Evolutionary conservation across 2,329 filamentous ascomycete species (phyloP), one percentile per base, ranked within the genome.

Genomic region (Botrytis byssoidea): DNA sequence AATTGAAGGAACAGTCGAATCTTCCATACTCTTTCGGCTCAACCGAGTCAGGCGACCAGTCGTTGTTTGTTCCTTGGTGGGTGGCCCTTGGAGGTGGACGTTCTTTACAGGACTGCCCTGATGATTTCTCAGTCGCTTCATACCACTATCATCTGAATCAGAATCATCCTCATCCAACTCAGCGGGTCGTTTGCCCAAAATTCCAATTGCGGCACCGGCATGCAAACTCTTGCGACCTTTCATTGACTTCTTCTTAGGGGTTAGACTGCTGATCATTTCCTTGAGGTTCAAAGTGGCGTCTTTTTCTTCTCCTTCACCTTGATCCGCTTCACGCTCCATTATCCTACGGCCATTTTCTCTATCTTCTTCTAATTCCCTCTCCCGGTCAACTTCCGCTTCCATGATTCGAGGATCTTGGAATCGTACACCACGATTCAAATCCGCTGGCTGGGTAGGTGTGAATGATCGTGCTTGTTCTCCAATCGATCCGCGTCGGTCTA

Each of bases 21-120:
- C 82, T 60, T 86, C 85, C 51, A 87, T 77, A 77, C 84, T 86
- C 77, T 83, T 86, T 40, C 83, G 83, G 60, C 83, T 80, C 37
- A 88, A 85, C 40, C 87, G 85, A 35, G 85, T 86, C 40, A 86
- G 79, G 37, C 89, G 88, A 32, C 91, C 90, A n/a, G 88, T 87
- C 0, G 86, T 89, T 1, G 86, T 89, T 79, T 93, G 90, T 63
- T 88, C 88, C 78, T 90, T 91, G 6, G 89, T 88, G 12, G 90
- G 90, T 22, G 91, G 92, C 68, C 90, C 90, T 77, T 90, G 90
- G 70, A 95, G 85, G 78, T 86, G 88, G 70, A 94, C 85, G 66
- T 89, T 92, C 83, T 95, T 95, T 75, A 95, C 92, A 1, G 92
- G 92, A 78, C 92, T 95, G 70, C 88, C 87, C 81, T 93, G 89